These are phyloP conservation scores for Flaveria linearis DNA, from an alignment of 129 eudicot genomes.

Conservation along the genomic window DNA sequence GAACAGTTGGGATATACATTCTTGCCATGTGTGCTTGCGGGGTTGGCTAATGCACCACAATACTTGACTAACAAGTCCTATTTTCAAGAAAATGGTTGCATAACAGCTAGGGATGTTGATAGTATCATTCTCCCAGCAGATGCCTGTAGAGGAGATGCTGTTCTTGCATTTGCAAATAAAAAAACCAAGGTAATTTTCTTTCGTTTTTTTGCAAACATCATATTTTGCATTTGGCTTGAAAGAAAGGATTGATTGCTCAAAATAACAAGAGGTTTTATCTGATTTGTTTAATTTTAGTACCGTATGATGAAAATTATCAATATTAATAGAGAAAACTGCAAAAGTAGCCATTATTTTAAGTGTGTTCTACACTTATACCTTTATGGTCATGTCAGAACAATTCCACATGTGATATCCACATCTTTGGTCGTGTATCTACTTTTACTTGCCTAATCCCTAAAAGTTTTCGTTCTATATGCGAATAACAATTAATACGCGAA, in stretches of 20 bases:
- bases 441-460: neutral
- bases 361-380: no score
- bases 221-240: constrained; percentile 4
- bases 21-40: constrained; percentile 98
- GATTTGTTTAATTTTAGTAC: neutral
- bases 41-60: constrained; percentile 88
- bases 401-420: neutral
- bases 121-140: constrained; percentile 83
- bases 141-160: constrained; percentile 89
- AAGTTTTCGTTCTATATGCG: neutral
- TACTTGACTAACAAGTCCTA: constrained; percentile 46
- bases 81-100: constrained; percentile 43
- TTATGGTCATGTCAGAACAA: neutral
- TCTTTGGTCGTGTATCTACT: neutral
- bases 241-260: neutral
- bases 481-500: neutral
- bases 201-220: neutral
- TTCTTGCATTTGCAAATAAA: constrained; percentile 76
- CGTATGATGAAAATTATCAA: neutral
- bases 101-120: constrained; percentile 74
- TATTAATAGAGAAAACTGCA: neutral
- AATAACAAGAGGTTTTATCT: neutral
- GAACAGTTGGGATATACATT: constrained; percentile 87
- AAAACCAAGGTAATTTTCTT: constrained; percentile 50
- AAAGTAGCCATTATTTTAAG: no score